These are phyloP conservation scores for Linum tenue DNA, from an alignment of 345 rosid species.

Conservation along the genomic window DNA sequence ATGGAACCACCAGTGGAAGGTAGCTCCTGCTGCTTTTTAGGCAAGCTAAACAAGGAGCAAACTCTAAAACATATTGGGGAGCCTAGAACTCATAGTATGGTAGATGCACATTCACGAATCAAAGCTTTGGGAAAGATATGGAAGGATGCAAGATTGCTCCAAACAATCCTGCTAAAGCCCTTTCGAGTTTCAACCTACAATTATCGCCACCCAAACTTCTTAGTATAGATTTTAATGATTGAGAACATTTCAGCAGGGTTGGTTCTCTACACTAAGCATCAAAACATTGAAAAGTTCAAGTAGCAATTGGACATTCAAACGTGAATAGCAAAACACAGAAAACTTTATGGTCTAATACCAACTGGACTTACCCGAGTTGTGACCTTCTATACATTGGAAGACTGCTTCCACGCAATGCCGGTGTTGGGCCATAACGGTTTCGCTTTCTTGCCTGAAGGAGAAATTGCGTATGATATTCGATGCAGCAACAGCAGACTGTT, in stretches of 20 bases:
- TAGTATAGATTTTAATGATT: too few relatives aligned
- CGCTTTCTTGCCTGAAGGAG: constrained; percentile 98
- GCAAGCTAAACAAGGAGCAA: too few relatives aligned
- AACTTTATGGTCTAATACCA: constrained; percentile 2
- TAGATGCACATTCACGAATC: background rate
- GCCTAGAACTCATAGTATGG: background rate
- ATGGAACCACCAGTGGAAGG: background rate
- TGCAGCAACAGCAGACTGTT: constrained; percentile 83
- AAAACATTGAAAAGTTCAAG: background rate
- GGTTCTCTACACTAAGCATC: constrained; percentile 4
- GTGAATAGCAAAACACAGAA: background rate
- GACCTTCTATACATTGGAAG: constrained; percentile 88
- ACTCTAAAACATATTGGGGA: background rate
- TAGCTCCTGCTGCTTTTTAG: too few relatives aligned
- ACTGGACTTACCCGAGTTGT: constrained; percentile 41
- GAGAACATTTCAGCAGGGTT: background rate
- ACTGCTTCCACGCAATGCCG: constrained; percentile 97
- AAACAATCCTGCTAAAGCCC: too few relatives aligned
- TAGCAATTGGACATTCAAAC: too few relatives aligned
- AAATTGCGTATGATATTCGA: constrained; percentile 88
- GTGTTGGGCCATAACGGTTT: constrained; percentile 88
- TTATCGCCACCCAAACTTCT: too few relatives aligned
- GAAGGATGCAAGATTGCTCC: too few relatives aligned
- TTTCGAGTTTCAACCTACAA: too few relatives aligned
- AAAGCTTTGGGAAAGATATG: too few relatives aligned